These are phyloP conservation scores for Mytilinidion resinicola DNA, from an alignment of 495 filamentous ascomycete genomes.

Conservation along the genomic window DNA sequence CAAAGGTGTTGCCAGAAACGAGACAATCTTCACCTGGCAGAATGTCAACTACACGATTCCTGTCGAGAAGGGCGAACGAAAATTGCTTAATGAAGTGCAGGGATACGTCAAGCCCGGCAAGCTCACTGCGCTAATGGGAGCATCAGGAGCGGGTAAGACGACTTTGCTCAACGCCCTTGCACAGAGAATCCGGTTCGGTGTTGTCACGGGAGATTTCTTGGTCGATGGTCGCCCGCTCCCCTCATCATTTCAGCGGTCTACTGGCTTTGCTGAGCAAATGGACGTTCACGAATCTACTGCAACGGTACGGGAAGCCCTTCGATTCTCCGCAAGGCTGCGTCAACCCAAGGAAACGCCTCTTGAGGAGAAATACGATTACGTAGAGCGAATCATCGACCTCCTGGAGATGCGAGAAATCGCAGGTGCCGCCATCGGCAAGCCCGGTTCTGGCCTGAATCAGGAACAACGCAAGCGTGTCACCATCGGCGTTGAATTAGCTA, in stretches of 20 bases:
- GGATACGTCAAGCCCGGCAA: constrained; percentile 67
- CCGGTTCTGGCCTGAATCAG: constrained; percentile 49
- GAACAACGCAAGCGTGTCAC: constrained; percentile 61
- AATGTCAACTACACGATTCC: constrained; percentile 71
- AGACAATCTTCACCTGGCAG: constrained; percentile 72
- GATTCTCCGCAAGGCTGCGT: constrained; percentile 53
- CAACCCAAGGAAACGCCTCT: constrained; percentile 46
- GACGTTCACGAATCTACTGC: constrained; percentile 55
- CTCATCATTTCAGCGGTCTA: constrained; percentile 30
- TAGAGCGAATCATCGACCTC: constrained; percentile 52
- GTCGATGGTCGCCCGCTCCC: constrained; percentile 45
- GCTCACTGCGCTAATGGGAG: constrained; percentile 65
- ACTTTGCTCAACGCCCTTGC: constrained; percentile 59
- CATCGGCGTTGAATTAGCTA: constrained; percentile 63
- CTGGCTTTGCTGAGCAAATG: constrained; percentile 56
- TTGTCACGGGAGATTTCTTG: constrained; percentile 49
- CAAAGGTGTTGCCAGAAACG: constrained; percentile 49
- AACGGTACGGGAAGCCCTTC: constrained; percentile 57
- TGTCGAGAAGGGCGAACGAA: constrained; percentile 50
- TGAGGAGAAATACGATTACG: constrained; percentile 55
- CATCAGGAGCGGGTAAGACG: constrained; percentile 65
- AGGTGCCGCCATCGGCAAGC: constrained; percentile 45
- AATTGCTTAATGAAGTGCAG: constrained; percentile 56
- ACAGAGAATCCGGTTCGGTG: constrained; percentile 48
- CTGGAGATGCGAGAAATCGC: constrained; percentile 47